Conservation (phyloP, 2,329 filamentous ascomycete genomes). For the Pseudopyrenochaeta lycopersici region DNA sequence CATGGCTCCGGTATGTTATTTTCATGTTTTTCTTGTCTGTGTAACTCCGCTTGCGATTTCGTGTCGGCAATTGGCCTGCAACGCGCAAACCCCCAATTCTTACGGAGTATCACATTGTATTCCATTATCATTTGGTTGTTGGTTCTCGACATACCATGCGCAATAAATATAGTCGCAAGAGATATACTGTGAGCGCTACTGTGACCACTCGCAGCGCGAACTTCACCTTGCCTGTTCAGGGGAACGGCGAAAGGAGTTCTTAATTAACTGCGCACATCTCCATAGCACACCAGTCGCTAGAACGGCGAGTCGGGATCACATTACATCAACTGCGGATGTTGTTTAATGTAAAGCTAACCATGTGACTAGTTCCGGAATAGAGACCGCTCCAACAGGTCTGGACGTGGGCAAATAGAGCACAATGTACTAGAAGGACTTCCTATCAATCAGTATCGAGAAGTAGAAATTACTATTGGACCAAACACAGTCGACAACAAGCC, state of each 20-base stretch:
- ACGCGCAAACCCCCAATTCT: neutral
- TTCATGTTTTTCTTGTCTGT: neutral
- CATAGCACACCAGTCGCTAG: neutral
- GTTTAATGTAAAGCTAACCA: slow-evolving; percentile 24
- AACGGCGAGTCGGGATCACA: neutral
- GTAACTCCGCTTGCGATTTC: slow-evolving; percentile 2
- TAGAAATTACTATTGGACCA: slow-evolving; percentile 71
- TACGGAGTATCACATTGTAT: neutral
- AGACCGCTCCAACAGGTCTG: slow-evolving; percentile 66
- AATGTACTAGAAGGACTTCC: slow-evolving; percentile 79
- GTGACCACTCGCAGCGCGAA: neutral
- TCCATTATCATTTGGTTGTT: neutral
- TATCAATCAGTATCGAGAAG: slow-evolving; percentile 87
- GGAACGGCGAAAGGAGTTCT: neutral
- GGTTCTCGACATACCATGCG: neutral
- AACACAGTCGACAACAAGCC: slow-evolving; percentile 70
- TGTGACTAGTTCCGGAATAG: slow-evolving; percentile 62
- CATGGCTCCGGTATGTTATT: slow-evolving; percentile 48
- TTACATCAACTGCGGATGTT: neutral
- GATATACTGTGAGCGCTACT: neutral
- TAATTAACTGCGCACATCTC: neutral
- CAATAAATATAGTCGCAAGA: neutral
- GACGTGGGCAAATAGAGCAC: slow-evolving; percentile 68
- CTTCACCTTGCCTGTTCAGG: neutral
- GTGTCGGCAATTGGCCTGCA: neutral